Evolutionary conservation across 768 basidiomycete genomes (phyloP).

Genomic region (Pleurotus giganteus): DNA sequence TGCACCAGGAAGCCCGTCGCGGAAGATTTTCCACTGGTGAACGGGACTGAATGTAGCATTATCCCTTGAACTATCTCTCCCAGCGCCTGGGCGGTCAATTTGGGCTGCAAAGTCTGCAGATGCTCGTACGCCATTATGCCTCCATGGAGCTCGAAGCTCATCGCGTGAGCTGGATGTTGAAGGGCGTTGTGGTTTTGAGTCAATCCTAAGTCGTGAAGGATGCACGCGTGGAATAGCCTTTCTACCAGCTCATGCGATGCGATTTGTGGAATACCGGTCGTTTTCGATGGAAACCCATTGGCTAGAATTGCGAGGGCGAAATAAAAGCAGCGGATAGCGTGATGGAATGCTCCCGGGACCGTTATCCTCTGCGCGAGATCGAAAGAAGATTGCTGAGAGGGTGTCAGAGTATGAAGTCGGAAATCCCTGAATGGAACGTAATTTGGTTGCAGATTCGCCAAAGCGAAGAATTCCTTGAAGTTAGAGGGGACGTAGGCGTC

Average conservation of each 20-base stretch:
- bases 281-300: slow-evolving; percentile 17
- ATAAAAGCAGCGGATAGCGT: slow-evolving; percentile 17
- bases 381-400: slow-evolving; percentile 12
- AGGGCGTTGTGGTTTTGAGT: slow-evolving; percentile 4
- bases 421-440: slow-evolving; percentile 12
- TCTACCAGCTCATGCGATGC: slow-evolving; percentile 11
- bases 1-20: slow-evolving; percentile 15
- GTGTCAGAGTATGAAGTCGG: slow-evolving; percentile 6
- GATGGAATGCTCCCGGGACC: slow-evolving; percentile 11
- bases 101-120: slow-evolving; percentile 10
- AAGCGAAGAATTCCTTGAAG: slow-evolving; percentile 12
- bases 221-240: slow-evolving; percentile 13
- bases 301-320: slow-evolving; percentile 15
- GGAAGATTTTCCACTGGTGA: slow-evolving; percentile 15
- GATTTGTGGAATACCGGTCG: slow-evolving; percentile 16
- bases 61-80: slow-evolving; percentile 20
- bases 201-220: slow-evolving; percentile 16
- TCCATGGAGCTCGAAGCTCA: slow-evolving; percentile 16
- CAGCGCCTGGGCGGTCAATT: slow-evolving; percentile 9
- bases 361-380: slow-evolving; percentile 14
- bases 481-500: slow-evolving; percentile 15
- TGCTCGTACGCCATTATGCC: slow-evolving; percentile 18
- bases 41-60: slow-evolving; percentile 17
- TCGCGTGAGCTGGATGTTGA: slow-evolving; percentile 13
- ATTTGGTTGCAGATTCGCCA: slow-evolving; percentile 10